Conservation (phyloP, 805 yeast genomes). For the Isabelozyma heimii region DNA sequence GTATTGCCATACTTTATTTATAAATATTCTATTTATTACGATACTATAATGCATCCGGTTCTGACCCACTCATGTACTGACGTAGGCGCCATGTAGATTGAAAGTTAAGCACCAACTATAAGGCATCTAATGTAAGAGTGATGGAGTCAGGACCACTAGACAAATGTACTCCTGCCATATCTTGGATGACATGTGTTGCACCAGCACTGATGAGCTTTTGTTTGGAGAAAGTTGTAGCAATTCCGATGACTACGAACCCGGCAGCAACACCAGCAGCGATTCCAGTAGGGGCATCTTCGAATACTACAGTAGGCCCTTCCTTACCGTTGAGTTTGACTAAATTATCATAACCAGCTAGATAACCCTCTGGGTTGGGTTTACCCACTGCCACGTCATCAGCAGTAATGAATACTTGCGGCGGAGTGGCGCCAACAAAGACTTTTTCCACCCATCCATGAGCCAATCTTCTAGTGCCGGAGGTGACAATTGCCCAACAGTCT, state of each 20-base stretch:
- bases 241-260: conserved; percentile 16
- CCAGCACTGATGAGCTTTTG: conserved; percentile 13
- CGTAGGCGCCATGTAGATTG: too few relatives aligned
- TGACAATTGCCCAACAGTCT: conserved; percentile 15
- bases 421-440: conserved; percentile 3
- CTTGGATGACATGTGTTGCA: conserved; percentile 14
- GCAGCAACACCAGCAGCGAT: conserved; percentile 15
- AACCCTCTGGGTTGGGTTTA: conserved; percentile 20
- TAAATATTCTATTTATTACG: too few relatives aligned
- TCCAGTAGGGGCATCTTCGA: conserved; percentile 20
- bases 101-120: neutral
- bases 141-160: neutral
- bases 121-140: neutral
- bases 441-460: conserved; percentile 16
- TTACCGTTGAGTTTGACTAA: neutral
- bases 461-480: conserved; percentile 15
- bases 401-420: conserved; percentile 15
- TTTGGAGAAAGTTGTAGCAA: conserved; percentile 14
- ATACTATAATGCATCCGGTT: too few relatives aligned
- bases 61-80: too few relatives aligned
- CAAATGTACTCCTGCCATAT: conserved; percentile 8
- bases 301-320: conserved; percentile 10
- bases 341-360: conserved; percentile 6
- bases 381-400: conserved; percentile 17
- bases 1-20: too few relatives aligned